phyloP scores from a whole-genome alignment of 495 filamentous ascomycete species.

The Daldinia concentrica region DNA sequence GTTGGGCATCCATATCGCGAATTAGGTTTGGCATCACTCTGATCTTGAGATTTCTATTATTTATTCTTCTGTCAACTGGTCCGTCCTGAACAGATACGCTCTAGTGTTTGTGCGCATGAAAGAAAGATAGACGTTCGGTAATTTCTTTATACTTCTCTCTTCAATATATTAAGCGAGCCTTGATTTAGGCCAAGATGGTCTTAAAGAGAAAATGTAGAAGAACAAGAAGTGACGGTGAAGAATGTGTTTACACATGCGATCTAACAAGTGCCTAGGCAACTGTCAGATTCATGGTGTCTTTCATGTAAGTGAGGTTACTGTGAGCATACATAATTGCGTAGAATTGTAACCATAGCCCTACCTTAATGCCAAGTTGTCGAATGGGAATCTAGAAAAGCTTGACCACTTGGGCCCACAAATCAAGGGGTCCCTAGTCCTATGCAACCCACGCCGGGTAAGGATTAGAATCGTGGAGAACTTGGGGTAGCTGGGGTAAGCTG shows the following conservation, averaged over 20 bases:
- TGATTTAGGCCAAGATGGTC: not conserved
- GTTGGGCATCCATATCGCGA: slow-evolving; percentile 24
- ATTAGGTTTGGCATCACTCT: slow-evolving; percentile 11
- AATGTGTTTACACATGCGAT: slow-evolving; percentile 1
- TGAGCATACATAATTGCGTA: slow-evolving; percentile 20
- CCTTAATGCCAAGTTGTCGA: slow-evolving; percentile 23
- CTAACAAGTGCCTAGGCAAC: not conserved
- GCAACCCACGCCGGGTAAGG: slow-evolving; percentile 15
- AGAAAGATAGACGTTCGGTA: not conserved
- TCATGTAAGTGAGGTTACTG: slow-evolving; percentile 14
- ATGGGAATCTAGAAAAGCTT: slow-evolving; percentile 32
- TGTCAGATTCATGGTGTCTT: not conserved
- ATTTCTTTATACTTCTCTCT: not conserved
- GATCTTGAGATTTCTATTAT: not conserved
- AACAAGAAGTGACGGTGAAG: not conserved
- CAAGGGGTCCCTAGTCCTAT: slow-evolving; percentile 19
- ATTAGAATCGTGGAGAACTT: slow-evolving; percentile 38
- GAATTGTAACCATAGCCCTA: slow-evolving; percentile 20
- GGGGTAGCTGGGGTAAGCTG: slow-evolving; percentile 37
- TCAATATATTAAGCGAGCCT: not conserved
- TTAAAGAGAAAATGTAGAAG: not conserved
- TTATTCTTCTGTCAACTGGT: not conserved
- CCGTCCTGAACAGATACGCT: not conserved
- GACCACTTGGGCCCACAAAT: slow-evolving; percentile 17
- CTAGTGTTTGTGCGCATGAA: not conserved